phyloP scores from a whole-genome alignment of 1,284 basidiomycete genomes.

The Leccinum angustisporum region DNA sequence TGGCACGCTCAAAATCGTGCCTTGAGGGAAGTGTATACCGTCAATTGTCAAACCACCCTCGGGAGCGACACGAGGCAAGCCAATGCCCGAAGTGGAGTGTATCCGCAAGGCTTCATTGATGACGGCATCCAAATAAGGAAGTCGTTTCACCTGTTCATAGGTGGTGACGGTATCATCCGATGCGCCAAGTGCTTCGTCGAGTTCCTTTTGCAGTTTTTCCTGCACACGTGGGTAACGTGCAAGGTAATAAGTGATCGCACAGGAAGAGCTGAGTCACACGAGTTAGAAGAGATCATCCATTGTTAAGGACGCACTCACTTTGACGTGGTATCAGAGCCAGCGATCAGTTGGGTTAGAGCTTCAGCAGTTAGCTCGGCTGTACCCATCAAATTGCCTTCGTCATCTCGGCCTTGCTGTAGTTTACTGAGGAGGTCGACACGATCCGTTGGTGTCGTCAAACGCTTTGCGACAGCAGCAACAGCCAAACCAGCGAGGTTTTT shows the following conservation, averaged over 20 bases:
- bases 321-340: slow-evolving; percentile 82
- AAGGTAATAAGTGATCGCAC: slow-evolving; percentile 84
- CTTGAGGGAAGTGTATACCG: slow-evolving; percentile 65
- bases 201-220: slow-evolving; percentile 73
- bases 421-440: slow-evolving; percentile 80
- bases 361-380: slow-evolving; percentile 84
- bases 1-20: slow-evolving; percentile 72
- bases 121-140: slow-evolving; percentile 78
- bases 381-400: slow-evolving; percentile 77
- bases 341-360: slow-evolving; percentile 83
- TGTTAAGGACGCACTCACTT: slow-evolving; percentile 49
- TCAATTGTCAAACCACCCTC: slow-evolving; percentile 63
- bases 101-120: slow-evolving; percentile 82
- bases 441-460: slow-evolving; percentile 63
- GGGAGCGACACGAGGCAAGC: slow-evolving; percentile 78
- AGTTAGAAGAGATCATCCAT: background rate
- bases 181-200: slow-evolving; percentile 70
- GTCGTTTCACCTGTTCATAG: slow-evolving; percentile 63
- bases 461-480: slow-evolving; percentile 76
- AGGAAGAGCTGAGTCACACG: slow-evolving; percentile 57
- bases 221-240: slow-evolving; percentile 67
- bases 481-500: slow-evolving; percentile 79
- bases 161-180: slow-evolving; percentile 56
- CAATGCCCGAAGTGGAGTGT: slow-evolving; percentile 79
- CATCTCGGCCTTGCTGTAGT: slow-evolving; percentile 76